Conservation (phyloP, 495 filamentous ascomycete species). For the Tuber umbilicatum region DNA sequence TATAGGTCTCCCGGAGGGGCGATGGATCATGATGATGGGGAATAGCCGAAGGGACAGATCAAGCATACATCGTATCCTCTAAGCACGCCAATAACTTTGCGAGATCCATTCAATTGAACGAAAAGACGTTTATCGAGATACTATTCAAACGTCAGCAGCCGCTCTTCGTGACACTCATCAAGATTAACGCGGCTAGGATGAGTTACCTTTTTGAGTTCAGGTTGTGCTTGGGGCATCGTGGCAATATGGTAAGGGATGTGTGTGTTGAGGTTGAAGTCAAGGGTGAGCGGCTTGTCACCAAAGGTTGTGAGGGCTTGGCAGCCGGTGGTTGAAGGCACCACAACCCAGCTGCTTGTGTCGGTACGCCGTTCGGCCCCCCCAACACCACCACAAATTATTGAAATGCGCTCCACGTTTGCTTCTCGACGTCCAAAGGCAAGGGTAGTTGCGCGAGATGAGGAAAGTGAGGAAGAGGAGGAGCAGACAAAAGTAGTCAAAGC, state of each 20-base stretch:
- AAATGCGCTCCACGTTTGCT: conserved; percentile 28
- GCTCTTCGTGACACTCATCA: not conserved
- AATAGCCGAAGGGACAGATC: not conserved
- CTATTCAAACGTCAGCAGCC: conserved; percentile 48
- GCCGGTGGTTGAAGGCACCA: not conserved
- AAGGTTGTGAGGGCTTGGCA: not conserved
- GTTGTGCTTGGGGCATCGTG: conserved; percentile 93
- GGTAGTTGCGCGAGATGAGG: conserved; percentile 41
- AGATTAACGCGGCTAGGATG: not conserved
- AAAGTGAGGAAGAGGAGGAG: conserved; percentile 43
- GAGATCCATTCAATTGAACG: conserved; percentile 93
- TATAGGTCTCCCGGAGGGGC: not conserved
- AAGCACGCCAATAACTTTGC: conserved; percentile 90
- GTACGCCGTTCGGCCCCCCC: not conserved
- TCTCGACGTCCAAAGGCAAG: conserved; percentile 38
- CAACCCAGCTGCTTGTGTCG: not conserved
- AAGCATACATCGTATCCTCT: conserved; percentile 84
- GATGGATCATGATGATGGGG: not conserved
- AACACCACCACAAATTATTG: conserved; percentile 9
- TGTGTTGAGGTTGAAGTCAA: conserved; percentile 15
- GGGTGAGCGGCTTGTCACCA: not conserved
- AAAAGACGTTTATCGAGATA: conserved; percentile 99
- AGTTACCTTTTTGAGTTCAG: conserved; percentile 92
- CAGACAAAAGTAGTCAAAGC: conserved; percentile 43
- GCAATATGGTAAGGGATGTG: conserved; percentile 18